Evolutionary conservation across 2,329 filamentous ascomycete genomes (phyloP), one percentile per base, ranked within the genome.

Genomic region (Ilyonectria mors-panacis): DNA sequence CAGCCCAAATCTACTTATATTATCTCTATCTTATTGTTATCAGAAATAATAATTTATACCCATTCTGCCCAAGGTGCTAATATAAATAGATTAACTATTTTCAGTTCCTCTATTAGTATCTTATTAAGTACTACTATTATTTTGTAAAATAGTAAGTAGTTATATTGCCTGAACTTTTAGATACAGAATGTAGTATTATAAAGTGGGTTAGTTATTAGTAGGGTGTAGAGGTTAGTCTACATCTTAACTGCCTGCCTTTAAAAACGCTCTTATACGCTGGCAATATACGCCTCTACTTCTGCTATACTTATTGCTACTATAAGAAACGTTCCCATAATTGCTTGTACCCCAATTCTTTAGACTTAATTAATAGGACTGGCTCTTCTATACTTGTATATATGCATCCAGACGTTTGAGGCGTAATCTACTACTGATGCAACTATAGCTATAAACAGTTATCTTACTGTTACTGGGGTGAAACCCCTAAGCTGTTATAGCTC

Each of bases 281-380:
- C 59, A 26, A 74, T 73, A 48, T 68, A 37, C 13, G 70, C 69
- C 53, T 73, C 65, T 19, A 69, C 70, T 61, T 75, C 64, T 19
- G 68, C 68, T 28, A 75, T 60, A 30, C 45, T 68, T 44, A 62
- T 71, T 44, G 69, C 68, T 4, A 75, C 61, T 15, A 61, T 70
- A 23, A 53, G 48, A 30, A 71, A 72, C 30, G 65, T 67, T 26
- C 68, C n/a, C n/a, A n/a, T n/a, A n/a, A n/a, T n/a, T n/a, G n/a
- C n/a, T n/a, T n/a, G n/a, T n/a, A n/a, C n/a, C n/a, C n/a, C n/a
- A n/a, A n/a, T n/a, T n/a, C n/a, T n/a, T n/a, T n/a, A n/a, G n/a
- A n/a, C n/a, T n/a, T n/a, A n/a, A n/a, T n/a, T n/a, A n/a, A n/a
- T n/a, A n/a, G n/a, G n/a, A n/a, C n/a, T n/a, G n/a, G n/a, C n/a